Evolutionary conservation across 169 alveolate genomes (phyloP).

Genomic region (Pseudocohnilembus persalinus): DNA sequence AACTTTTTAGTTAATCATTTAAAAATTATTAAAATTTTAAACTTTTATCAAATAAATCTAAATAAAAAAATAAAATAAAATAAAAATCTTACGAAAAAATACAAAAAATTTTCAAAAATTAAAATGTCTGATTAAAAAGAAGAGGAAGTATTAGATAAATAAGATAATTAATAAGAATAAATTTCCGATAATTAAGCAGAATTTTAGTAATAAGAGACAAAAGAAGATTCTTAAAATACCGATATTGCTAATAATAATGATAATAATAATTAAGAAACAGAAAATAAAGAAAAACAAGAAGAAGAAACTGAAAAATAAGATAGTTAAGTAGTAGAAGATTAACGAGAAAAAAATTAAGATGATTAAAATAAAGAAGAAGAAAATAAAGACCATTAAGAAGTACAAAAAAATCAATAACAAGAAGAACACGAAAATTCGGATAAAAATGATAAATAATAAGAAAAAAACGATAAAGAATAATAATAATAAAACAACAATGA

Average conservation of each 20-base stretch:
- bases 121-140: background rate
- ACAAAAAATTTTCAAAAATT: too few relatives aligned
- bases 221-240: background rate
- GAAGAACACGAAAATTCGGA: background rate
- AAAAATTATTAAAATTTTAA: too few relatives aligned
- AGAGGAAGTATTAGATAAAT: too few relatives aligned
- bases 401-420: background rate
- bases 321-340: background rate
- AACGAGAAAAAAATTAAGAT: background rate
- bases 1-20: too few relatives aligned
- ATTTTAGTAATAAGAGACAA: background rate
- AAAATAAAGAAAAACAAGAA: background rate
- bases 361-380: background rate
- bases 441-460: background rate
- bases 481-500: too few relatives aligned
- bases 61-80: too few relatives aligned
- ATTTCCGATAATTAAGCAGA: background rate
- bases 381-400: too few relatives aligned
- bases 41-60: too few relatives aligned
- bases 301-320: background rate
- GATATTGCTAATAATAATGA: background rate
- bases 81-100: too few relatives aligned
- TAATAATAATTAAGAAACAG: background rate
- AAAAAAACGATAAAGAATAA: background rate
- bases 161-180: too few relatives aligned